Evolutionary conservation across 352 stramenopile species (phyloP).

Genomic region (Phytophthora hybrid): DNA sequence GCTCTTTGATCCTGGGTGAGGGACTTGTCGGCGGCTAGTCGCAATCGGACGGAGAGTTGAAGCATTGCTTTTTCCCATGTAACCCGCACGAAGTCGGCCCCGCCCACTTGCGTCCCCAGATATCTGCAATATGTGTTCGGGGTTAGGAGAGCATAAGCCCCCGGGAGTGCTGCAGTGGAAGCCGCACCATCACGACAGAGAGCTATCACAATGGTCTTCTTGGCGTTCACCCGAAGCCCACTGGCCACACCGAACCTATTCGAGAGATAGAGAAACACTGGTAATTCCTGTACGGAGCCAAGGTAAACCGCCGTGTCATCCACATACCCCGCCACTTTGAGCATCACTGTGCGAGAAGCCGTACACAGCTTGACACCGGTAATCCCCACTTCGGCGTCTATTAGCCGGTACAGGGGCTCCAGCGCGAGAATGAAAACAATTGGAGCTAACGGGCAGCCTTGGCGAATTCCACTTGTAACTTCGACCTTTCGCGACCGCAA

Average conservation of each 20-base stretch:
- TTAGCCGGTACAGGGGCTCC: background rate
- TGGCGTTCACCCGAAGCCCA: background rate
- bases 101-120: background rate
- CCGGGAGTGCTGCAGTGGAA: background rate
- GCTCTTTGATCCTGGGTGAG: background rate
- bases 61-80: background rate
- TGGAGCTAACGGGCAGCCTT: background rate
- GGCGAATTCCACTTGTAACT: background rate
- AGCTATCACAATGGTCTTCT: background rate
- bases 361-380: background rate
- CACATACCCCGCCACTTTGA: background rate
- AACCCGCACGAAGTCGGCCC: background rate
- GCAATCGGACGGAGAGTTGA: background rate
- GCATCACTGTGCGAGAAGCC: too few relatives aligned
- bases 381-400: background rate
- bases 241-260: background rate
- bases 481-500: background rate
- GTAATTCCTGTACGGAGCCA: background rate
- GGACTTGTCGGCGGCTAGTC: background rate
- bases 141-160: background rate
- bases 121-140: background rate
- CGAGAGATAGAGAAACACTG: background rate
- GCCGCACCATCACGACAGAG: background rate
- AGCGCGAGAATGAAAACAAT: background rate
- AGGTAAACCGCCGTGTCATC: background rate